Conservation (phyloP, 2,329 filamentous ascomycete genomes). For the Beauveria sp. region DNA sequence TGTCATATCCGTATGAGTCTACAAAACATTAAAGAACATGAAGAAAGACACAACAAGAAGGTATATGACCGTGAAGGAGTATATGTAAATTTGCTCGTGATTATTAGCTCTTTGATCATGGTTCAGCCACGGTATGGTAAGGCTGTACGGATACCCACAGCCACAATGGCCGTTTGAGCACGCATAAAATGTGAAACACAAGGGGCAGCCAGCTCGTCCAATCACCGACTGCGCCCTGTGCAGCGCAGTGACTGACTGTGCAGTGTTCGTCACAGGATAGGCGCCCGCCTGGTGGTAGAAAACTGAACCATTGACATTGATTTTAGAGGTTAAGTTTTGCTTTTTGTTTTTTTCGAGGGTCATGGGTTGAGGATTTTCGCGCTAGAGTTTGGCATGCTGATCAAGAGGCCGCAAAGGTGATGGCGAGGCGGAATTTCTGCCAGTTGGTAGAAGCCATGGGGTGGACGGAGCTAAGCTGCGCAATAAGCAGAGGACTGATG, state of each 20-base stretch:
- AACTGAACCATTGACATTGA: not conserved
- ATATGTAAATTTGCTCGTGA: not conserved
- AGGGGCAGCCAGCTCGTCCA: not conserved
- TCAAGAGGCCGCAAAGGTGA: too few species aligned
- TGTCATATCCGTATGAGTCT: not conserved
- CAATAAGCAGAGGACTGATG: too few species aligned
- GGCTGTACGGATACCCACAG: not conserved
- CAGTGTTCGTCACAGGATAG: not conserved
- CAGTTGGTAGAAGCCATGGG: not conserved
- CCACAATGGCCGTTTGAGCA: constrained; percentile 1
- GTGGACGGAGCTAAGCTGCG: not conserved
- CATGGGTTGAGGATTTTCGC: not conserved
- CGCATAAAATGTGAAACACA: constrained; percentile 6
- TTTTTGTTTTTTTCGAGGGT: not conserved
- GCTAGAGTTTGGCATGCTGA: not conserved
- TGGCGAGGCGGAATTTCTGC: too few species aligned
- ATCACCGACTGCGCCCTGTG: not conserved
- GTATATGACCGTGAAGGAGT: not conserved
- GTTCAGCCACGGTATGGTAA: not conserved
- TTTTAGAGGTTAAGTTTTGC: not conserved
- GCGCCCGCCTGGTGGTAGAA: not conserved
- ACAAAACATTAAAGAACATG: not conserved
- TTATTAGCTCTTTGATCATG: not conserved
- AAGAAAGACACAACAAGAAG: not conserved
- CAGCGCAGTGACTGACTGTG: not conserved